These are phyloP conservation scores for Castanea sativa DNA, from an alignment of 306 rosid species.

Conservation along the genomic window DNA sequence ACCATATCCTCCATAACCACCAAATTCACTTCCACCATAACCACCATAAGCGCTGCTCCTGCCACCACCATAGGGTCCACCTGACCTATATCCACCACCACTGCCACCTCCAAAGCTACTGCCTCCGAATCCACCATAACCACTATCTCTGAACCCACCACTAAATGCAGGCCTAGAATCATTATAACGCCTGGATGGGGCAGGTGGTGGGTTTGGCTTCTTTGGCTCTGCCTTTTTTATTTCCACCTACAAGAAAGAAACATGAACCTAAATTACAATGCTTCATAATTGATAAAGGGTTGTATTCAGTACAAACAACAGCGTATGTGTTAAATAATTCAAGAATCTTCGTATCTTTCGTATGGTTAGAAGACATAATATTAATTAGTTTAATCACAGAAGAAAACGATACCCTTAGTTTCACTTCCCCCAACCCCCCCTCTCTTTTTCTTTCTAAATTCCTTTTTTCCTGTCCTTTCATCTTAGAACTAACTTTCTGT, in stretches of 20 bases:
- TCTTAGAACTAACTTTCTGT: neutral
- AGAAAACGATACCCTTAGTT: no score
- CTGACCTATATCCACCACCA: conserved; percentile 58
- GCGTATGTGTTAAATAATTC: neutral
- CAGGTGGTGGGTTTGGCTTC: conserved; percentile 70
- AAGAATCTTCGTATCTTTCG: neutral
- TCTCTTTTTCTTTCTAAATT: neutral
- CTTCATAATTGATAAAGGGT: conserved; percentile 3
- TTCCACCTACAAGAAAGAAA: conserved; percentile 68
- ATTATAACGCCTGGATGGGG: conserved; percentile 78
- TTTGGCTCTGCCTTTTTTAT: conserved; percentile 98
- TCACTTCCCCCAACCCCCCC: no score
- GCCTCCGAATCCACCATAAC: conserved; percentile 74
- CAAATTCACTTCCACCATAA: conserved; percentile 75
- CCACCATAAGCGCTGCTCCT: conserved; percentile 50
- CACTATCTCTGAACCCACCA: conserved; percentile 69
- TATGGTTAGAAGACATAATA: neutral
- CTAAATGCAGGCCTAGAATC: conserved; percentile 71
- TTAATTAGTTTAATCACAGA: no score
- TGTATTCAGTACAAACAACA: neutral
- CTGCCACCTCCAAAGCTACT: conserved; percentile 51
- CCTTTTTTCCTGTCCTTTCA: no score
- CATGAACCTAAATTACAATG: neutral
- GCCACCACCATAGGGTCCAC: conserved; percentile 64
- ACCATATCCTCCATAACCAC: conserved; percentile 82